These are phyloP conservation scores for Neofusicoccum kwambonambiense DNA, from an alignment of 2,329 filamentous ascomycete species.

Conservation along the genomic window DNA sequence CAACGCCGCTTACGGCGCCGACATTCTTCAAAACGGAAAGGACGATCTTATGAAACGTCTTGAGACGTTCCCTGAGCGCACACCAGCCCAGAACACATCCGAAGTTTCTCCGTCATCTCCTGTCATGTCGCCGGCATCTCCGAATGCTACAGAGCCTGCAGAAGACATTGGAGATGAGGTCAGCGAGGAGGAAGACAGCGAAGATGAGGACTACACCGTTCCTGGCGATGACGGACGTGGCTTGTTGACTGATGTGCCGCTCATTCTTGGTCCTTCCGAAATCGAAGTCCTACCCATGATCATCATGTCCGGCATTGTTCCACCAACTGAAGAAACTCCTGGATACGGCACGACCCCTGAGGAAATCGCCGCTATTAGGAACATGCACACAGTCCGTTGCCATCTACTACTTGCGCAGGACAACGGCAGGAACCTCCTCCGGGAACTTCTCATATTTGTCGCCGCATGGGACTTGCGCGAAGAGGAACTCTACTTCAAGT, in stretches of 20 bases:
- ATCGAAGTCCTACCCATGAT: slow-evolving; percentile 98
- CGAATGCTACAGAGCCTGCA: slow-evolving; percentile 28
- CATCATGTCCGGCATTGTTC: slow-evolving; percentile 89
- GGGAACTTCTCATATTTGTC: slow-evolving; percentile 92
- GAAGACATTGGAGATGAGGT: slow-evolving; percentile 17
- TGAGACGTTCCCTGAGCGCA: slow-evolving; percentile 27
- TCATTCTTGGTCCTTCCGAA: slow-evolving; percentile 90
- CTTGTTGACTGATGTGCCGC: slow-evolving; percentile 86
- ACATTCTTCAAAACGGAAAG: slow-evolving; percentile 51
- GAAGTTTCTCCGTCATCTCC: slow-evolving; percentile 35
- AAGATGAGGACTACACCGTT: slow-evolving; percentile 76
- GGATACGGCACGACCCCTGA: slow-evolving; percentile 51
- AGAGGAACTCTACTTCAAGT: slow-evolving; percentile 91
- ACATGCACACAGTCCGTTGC: slow-evolving; percentile 85
- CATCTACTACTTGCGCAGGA: slow-evolving; percentile 87
- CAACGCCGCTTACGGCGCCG: slow-evolving; percentile 47
- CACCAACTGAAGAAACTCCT: slow-evolving; percentile 68
- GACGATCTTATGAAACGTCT: slow-evolving; percentile 52
- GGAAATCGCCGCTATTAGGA: slow-evolving; percentile 60
- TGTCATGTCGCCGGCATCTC: slow-evolving; percentile 30
- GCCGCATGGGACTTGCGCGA: slow-evolving; percentile 96
- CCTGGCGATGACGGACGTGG: slow-evolving; percentile 71
- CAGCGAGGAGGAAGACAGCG: slow-evolving; percentile 65
- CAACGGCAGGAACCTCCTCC: slow-evolving; percentile 82
- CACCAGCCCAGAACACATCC: slow-evolving; percentile 35